Base-by-base conservation (phyloP, 2,329 filamentous ascomycete species). In the Pseudogymnoascus sp. region DNA sequence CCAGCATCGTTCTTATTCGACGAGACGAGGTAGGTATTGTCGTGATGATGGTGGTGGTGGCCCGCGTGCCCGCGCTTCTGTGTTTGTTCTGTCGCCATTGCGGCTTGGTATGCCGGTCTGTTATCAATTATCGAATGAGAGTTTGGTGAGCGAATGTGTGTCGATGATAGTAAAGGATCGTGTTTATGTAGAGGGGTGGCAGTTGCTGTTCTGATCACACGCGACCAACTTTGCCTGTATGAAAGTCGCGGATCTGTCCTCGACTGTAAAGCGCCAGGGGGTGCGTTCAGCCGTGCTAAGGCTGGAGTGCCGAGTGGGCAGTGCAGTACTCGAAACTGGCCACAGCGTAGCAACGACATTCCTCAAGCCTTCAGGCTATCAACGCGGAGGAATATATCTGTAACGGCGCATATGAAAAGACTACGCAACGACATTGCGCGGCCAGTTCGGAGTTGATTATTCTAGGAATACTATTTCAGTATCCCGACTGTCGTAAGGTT, bases 1-100 rank as follows among this genome's bases (percentile, higher is more conserved):
- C 91, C 91, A 60, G 95, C 92, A 77, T 99, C 95, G 68, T 90
- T 88, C 77, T 91, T 95, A 78, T 96, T 91, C 67, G 81, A 82
- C 5, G 90, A 93, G 3, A 86, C 89, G 60, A 96, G 82, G 74
- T 91, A 95, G 43, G 86, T 84, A 77, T 91, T 95, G 76, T 96
- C 91, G 75, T 95, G 90, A 73, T 92, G 87, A 71, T 93, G 89
- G 66, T 82, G 81, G 74, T 90, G 86, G 70, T 86, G 82, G 65
- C 79, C 77, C 66, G 85, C 84, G 63, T 78, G 76, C 6, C 70
- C 68, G 46, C 72, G 70, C 53, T 68, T 72, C 63, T 73, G 71
- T 3, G 71, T 72, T 56, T 70, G 67, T 28, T 69, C 68, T n/a
- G 68, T 67, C 31, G 72, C 68, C 71, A 73, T 72, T 43, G 18